Evolutionary conservation across 768 basidiomycete genomes (phyloP).

Genomic region (Nevesoporus exiguus): DNA sequence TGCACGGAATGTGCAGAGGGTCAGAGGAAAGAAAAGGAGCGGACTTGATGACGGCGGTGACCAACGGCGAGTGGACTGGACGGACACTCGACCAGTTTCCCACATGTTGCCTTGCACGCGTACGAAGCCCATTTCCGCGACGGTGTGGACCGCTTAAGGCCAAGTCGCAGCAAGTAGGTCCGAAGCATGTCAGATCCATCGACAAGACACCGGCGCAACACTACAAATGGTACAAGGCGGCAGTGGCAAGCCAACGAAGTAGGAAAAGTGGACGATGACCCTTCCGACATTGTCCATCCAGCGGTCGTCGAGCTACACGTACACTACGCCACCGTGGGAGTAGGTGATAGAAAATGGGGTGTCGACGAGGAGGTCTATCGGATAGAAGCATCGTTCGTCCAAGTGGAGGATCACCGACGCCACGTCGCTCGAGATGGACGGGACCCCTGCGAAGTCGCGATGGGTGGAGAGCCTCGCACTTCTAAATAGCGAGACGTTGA

Average conservation of each 20-base stretch:
- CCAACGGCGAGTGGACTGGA: neutral
- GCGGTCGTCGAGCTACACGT: too few relatives aligned
- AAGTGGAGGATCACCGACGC: too few relatives aligned
- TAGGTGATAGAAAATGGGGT: too few relatives aligned
- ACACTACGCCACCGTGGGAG: too few relatives aligned
- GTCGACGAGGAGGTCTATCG: too few relatives aligned
- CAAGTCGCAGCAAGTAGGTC: constrained; percentile 2
- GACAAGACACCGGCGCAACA: neutral
- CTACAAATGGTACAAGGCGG: neutral
- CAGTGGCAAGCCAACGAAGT: too few relatives aligned
- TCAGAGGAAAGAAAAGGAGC: neutral
- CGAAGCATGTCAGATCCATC: neutral
- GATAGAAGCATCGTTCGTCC: too few relatives aligned
- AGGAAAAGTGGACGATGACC: too few relatives aligned
- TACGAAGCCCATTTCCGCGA: constrained; percentile 12
- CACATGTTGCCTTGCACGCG: constrained; percentile 17
- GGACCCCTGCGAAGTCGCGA: neutral
- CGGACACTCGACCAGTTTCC: constrained; percentile 11
- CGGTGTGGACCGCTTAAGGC: constrained; percentile 1
- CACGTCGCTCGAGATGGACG: neutral
- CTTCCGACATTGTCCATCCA: too few relatives aligned
- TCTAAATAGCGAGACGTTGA: too few relatives aligned
- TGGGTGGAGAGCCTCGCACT: neutral
- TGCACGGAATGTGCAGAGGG: too few relatives aligned
- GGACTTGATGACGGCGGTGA: neutral